Base-by-base conservation (phyloP, 805 yeast genomes). In the Groenewaldozyma salmanticensis region DNA sequence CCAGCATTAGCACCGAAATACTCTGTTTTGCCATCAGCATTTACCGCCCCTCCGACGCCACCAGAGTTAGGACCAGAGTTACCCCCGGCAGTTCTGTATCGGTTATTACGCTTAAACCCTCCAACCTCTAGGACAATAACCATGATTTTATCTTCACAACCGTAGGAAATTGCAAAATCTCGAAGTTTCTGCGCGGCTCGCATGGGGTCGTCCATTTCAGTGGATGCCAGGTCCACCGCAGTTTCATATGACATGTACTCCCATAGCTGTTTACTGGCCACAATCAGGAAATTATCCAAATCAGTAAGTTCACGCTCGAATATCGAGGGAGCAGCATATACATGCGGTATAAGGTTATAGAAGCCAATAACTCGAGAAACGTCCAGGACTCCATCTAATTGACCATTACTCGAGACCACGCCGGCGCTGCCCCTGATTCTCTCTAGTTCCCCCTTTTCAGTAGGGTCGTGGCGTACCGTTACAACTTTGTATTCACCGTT, bases 281-380 rank as follows among this genome's bases (percentile, higher is more conserved):
- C 65, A 13, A 92, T 81, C 18, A 92, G 62, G 71, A 83, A 77
- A 48, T 86, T 96, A 55, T 85, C 94, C n/a, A 78, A 69, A 37
- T 76, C 74, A 0, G 81, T 68, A 24, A 85, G 58, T 21, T 72
- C 68, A 18, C 75, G 64, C 39, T 74, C 77, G 11, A 77, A 68
- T 21, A 86, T 77, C 52, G 80, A 81, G 2, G 98, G 96, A 1
- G 85, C 86, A 0, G 95, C 82, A 55, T 82, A 86, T 21, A 90
- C 76, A 55, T 86, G 95, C 1, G 96, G 96, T 34, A 87, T 68
- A 48, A 81, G 70, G 49, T 82, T 81, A 58, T 81, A 81, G 56
- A 82, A 88, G 0, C 99, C 99, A 40, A 86, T 88, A 24, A 95
- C 94, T 52, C 97, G 73, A 1, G 96, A 84, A 37, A 87, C 83